Base-by-base conservation (phyloP, 768 basidiomycete genomes). In the Wakefieldia striispora region DNA sequence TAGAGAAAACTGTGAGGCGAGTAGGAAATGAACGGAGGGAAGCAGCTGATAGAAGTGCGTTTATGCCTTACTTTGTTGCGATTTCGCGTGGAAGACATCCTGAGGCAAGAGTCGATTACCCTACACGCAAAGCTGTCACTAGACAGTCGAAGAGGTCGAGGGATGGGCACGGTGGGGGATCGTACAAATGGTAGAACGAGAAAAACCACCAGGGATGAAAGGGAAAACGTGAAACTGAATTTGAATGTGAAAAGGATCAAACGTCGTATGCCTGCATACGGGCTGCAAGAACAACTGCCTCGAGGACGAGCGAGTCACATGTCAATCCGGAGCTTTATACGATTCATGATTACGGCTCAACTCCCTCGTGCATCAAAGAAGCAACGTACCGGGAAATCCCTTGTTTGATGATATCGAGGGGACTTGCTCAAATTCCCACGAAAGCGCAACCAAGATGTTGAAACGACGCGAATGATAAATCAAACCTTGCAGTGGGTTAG, bases 201-300 rank as follows among this genome's bases (percentile, higher is more conserved):
- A 40, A 13, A 37, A 20, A 27, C 13, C 16, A 34, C 24, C 35
- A 10, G 26, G 21, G 19, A 39, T 27, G 40, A 45, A 43, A 49
- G 20, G 9, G 20, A 52, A 45, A 17, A 37, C 36, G 41, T 31
- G 45, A 19, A 21, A 6, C 24, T 40, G 43, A 23, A 49, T 41
- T 34, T 34, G 13, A 36, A 42, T 38, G 40, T 34, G 40, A 37
- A 16, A 24, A 39, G 55, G 36, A 62, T 62, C 48, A 36, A 36
- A 46, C 43, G 52, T 45, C 47, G 63, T 58, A 62, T 56, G 57
- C 58, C 55, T 55, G 56, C 58, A 55, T 56, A 60, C 56, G 54
- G 49, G 38, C 43, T 44, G 52, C 49, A 46, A 41, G 36, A 50
- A 23, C 38, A 49, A 26, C 50, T 41, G 43, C 34, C 31, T 40